phyloP scores from a whole-genome alignment of 2,329 filamentous ascomycete species.

The Nannizziopsis barbatae region DNA sequence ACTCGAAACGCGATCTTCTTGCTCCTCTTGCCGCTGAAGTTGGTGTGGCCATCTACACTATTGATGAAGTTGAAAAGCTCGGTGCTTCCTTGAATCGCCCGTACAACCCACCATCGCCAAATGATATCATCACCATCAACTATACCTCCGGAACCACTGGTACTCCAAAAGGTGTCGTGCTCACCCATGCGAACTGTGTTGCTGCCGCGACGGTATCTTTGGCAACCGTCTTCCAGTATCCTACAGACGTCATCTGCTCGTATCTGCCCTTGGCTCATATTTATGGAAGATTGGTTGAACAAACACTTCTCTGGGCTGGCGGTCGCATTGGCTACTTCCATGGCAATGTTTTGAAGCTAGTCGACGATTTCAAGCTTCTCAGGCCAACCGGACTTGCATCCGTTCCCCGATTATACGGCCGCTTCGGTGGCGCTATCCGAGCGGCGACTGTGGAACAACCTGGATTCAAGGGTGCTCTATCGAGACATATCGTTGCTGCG shows the following conservation, averaged over 20 bases:
- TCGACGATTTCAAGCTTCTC: slow-evolving; percentile 83
- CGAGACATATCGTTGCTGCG: slow-evolving; percentile 63
- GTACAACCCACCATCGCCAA: slow-evolving; percentile 58
- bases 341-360: slow-evolving; percentile 71
- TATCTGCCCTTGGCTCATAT: slow-evolving; percentile 94
- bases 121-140: slow-evolving; percentile 68
- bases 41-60: slow-evolving; percentile 67
- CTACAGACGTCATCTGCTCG: slow-evolving; percentile 60
- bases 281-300: slow-evolving; percentile 75
- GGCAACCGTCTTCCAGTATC: slow-evolving; percentile 40
- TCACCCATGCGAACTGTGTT: slow-evolving; percentile 73
- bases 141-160: slow-evolving; percentile 57
- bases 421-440: slow-evolving; percentile 74
- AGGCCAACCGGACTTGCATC: slow-evolving; percentile 74
- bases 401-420: slow-evolving; percentile 83
- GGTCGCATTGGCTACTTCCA: slow-evolving; percentile 82
- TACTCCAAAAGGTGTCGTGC: slow-evolving; percentile 52
- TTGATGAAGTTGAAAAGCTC: slow-evolving; percentile 69
- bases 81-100: slow-evolving; percentile 59
- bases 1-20: slow-evolving; percentile 69
- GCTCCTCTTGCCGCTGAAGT: slow-evolving; percentile 61
- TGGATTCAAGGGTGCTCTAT: slow-evolving; percentile 70
- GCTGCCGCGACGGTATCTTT: slow-evolving; percentile 56
- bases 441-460: slow-evolving; percentile 65
- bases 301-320: slow-evolving; percentile 59